Evolutionary conservation across 768 basidiomycete genomes (phyloP), one percentile per base, ranked within the genome.

Genomic region (Leucocoprinus birnbaumii): DNA sequence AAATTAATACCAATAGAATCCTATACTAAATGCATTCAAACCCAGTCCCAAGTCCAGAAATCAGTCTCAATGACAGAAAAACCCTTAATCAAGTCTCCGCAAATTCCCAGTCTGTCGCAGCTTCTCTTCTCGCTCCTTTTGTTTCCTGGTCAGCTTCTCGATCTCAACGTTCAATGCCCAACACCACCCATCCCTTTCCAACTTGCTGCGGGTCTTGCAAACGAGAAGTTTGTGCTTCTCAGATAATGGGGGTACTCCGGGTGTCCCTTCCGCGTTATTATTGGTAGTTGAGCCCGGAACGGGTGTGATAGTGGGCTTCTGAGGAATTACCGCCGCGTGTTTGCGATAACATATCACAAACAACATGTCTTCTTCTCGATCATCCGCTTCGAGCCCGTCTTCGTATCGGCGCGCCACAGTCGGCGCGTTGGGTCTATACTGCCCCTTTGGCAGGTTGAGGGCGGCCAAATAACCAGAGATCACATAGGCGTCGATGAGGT

Each of bases 131-230:
- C 91, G 74, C 18, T 79, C 80, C 58, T 65, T 72, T 62, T 85
- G 82, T 8, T 71, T 70, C 63, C 91, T 75, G 37, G 83, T 83
- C 13, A 89, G 71, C 66, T 84, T 85, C 70, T 98, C 94, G 58
- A 97, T 93, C 72, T 96, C 93, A 43, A 81, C 82, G 58, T 91
- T 94, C 61, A 98, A 71, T 0, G 91, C 92, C 89, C 91, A 97
- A 62, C 93, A 93, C 95, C 95, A 98, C 25, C 87, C 79, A 68
- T 98, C 94, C 25, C 95, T 76, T 69, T 98, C 96, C 35, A 98
- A 74, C 71, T 86, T 85, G 64, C 84, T 93, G 65, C 94, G 77
- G 49, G 88, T 85, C 58, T 84, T 80, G 61, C 89, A 87, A 1
- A 94, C 78, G 14, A 80, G 62, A 53, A 85, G 61, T 66, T 86